These are phyloP conservation scores for Tolypocladium pustulatum DNA, from an alignment of 2,329 filamentous ascomycete genomes.

Conservation along the genomic window DNA sequence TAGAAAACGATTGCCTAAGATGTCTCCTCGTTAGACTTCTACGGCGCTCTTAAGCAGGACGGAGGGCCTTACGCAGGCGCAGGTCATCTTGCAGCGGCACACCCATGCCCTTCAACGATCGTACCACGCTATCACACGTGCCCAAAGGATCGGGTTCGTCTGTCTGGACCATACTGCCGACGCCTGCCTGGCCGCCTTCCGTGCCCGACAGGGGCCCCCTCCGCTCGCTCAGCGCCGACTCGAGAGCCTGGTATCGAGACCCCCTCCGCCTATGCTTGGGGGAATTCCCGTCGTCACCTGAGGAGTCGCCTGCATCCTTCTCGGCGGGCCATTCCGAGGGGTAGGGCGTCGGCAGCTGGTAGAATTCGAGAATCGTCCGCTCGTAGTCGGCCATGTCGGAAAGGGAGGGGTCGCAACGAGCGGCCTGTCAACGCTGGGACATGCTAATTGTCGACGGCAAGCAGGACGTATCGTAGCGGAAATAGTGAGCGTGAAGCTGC, in stretches of 20 bases:
- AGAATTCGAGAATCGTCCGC: constrained; percentile 73
- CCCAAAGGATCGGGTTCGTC: constrained; percentile 91
- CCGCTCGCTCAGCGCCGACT: constrained; percentile 58
- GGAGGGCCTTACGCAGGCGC: constrained; percentile 51
- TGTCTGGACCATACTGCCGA: constrained; percentile 71
- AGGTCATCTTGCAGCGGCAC: constrained; percentile 76
- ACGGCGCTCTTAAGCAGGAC: constrained; percentile 10
- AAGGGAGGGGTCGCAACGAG: background rate
- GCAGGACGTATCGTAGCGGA: background rate
- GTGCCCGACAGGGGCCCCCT: constrained; percentile 57
- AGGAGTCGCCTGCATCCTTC: constrained; percentile 59
- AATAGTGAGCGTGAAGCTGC: background rate
- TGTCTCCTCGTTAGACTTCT: background rate
- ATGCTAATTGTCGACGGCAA: background rate
- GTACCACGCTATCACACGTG: constrained; percentile 76
- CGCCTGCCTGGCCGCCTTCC: constrained; percentile 34
- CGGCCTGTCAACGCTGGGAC: background rate
- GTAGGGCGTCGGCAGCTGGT: constrained; percentile 69
- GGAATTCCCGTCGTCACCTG: constrained; percentile 42
- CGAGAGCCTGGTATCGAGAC: constrained; percentile 77
- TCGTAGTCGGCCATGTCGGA: constrained; percentile 60
- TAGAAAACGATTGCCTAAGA: constrained; percentile 75
- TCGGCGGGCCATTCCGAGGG: constrained; percentile 81
- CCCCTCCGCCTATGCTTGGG: constrained; percentile 48
- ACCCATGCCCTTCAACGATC: constrained; percentile 64